Evolutionary conservation across 768 basidiomycete species (phyloP).

Genomic region (Termitomyces sp.): DNA sequence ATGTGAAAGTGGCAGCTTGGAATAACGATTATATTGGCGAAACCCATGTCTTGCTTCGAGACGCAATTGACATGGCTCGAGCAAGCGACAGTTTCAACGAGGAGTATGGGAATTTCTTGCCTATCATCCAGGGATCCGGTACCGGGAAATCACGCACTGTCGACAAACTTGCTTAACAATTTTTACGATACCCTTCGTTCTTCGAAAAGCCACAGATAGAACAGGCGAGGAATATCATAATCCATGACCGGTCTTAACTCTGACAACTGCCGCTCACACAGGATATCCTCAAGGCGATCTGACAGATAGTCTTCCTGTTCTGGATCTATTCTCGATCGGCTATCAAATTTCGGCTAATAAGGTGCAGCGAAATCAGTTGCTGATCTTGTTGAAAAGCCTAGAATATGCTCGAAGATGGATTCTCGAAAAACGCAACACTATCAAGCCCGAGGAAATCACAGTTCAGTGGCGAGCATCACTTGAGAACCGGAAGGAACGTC

Average conservation of each 20-base stretch:
- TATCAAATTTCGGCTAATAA: too few relatives aligned
- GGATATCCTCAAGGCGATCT: neutral
- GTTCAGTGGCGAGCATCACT: neutral
- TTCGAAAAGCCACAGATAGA: neutral
- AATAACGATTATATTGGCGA: neutral
- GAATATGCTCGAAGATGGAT: neutral
- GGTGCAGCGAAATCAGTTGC: neutral
- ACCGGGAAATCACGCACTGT: neutral
- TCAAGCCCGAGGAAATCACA: neutral
- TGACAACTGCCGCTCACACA: neutral
- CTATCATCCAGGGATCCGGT: neutral
- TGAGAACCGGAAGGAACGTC: neutral
- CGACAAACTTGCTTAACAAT: neutral
- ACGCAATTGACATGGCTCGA: neutral
- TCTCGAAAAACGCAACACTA: neutral
- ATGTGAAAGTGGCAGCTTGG: neutral
- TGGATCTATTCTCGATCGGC: neutral
- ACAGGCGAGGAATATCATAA: neutral
- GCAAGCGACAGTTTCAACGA: fast-evolving
- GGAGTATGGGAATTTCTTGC: neutral
- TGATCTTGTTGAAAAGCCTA: neutral
- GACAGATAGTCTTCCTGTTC: neutral
- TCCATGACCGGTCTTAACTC: neutral
- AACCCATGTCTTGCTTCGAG: neutral
- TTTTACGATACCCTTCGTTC: neutral